phyloP scores from a whole-genome alignment of 768 basidiomycete genomes.

The Xanthoconium stramineum region DNA sequence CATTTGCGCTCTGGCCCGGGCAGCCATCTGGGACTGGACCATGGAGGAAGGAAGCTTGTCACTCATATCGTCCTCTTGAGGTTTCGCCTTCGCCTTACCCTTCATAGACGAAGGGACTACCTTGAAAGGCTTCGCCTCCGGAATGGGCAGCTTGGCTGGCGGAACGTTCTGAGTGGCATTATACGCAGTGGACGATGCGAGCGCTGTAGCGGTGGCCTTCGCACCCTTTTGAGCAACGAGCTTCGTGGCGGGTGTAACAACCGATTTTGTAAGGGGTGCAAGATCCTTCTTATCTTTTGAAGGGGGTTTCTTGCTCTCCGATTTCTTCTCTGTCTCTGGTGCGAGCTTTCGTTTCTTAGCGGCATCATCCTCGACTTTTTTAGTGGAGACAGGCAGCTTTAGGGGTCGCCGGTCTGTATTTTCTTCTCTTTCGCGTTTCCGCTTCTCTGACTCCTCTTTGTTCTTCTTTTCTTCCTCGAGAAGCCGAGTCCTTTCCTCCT shows the following conservation, averaged over 20 bases:
- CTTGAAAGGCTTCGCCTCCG: slow-evolving; percentile 35
- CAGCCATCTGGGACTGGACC: slow-evolving; percentile 68
- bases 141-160: slow-evolving; percentile 30
- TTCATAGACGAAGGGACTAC: slow-evolving; percentile 35
- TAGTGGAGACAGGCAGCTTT: slow-evolving; percentile 42
- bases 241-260: slow-evolving; percentile 25
- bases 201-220: slow-evolving; percentile 30
- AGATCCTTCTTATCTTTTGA: slow-evolving; percentile 50
- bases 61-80: slow-evolving; percentile 47
- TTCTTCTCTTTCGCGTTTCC: slow-evolving; percentile 82
- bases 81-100: slow-evolving; percentile 49
- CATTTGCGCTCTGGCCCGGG: slow-evolving; percentile 63
- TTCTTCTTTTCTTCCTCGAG: slow-evolving; percentile 67
- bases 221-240: slow-evolving; percentile 35
- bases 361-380: slow-evolving; percentile 73
- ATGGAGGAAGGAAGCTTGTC: slow-evolving; percentile 57
- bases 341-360: slow-evolving; percentile 68
- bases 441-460: slow-evolving; percentile 71
- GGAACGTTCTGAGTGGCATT: slow-evolving; percentile 36
- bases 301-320: slow-evolving; percentile 57
- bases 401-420: slow-evolving; percentile 64
- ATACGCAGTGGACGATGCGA: slow-evolving; percentile 38
- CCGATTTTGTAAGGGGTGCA: slow-evolving; percentile 24
- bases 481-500: slow-evolving; percentile 65
- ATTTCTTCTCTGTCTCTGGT: slow-evolving; percentile 52